phyloP scores from a whole-genome alignment of 352 stramenopile species.

The Phytophthora fragariae region DNA sequence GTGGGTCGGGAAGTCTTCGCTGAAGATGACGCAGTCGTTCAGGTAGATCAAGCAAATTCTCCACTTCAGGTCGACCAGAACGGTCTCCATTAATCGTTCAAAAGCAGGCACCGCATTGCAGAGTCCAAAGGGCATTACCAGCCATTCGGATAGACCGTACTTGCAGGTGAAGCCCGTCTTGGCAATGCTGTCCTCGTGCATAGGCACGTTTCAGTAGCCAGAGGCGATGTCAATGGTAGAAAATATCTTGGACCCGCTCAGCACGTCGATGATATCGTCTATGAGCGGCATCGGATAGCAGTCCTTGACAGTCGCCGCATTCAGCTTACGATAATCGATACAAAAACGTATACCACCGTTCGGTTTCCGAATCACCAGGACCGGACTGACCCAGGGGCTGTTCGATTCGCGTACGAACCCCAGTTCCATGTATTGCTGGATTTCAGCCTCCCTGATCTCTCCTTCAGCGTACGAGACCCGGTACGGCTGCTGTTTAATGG shows the following conservation, averaged over 20 bases:
- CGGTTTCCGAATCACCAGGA: neutral
- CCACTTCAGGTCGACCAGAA: slow-evolving; percentile 5
- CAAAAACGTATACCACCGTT: slow-evolving; percentile 11
- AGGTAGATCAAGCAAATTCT: slow-evolving; percentile 9
- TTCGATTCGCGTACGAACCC: neutral
- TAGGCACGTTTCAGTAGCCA: neutral
- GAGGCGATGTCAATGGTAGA: neutral
- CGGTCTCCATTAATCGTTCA: slow-evolving; percentile 12
- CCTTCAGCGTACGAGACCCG: slow-evolving; percentile 1
- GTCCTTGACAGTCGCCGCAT: slow-evolving; percentile 10
- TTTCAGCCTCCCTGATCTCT: slow-evolving; percentile 11
- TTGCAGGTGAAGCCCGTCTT: slow-evolving; percentile 12
- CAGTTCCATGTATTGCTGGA: slow-evolving; percentile 9
- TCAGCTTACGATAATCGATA: slow-evolving; percentile 18
- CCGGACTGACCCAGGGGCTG: slow-evolving; percentile 7
- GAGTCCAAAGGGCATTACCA: neutral
- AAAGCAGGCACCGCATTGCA: slow-evolving; percentile 7
- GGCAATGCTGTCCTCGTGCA: neutral
- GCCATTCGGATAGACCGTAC: neutral
- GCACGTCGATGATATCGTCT: slow-evolving; percentile 21
- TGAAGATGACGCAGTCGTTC: slow-evolving; percentile 9
- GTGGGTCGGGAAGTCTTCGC: slow-evolving; percentile 5
- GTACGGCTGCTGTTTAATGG: too few species aligned
- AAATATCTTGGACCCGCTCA: neutral
- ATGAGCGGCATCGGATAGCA: slow-evolving; percentile 16